Evolutionary conservation across 1,284 basidiomycete genomes (phyloP), one percentile per base, ranked within the genome.

Genomic region (Caloboletus inedulis): DNA sequence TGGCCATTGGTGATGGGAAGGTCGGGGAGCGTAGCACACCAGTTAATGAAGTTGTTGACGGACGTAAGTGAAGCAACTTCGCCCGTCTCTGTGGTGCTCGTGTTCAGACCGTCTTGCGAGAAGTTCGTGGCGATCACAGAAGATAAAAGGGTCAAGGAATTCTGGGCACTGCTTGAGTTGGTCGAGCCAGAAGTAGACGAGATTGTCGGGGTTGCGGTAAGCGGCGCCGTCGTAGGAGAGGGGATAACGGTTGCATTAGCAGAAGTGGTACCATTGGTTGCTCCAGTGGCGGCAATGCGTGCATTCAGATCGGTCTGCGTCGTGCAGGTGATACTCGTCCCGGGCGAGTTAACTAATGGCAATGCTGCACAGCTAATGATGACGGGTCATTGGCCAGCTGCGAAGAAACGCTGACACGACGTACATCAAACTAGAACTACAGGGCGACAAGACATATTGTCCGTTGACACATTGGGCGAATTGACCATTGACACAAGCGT

Each of bases 1-100:
- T 68, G 55, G 44, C 78, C 73, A 56, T 78, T 72, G 27, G 75
- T 77, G 23, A 76, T 65, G 8, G 69, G 64, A 31, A 72, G 60
- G 30, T 60, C 30, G 0, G 69, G 56, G 5, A 68, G 50, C 12
- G 69, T 69, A 21, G 61, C 64, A 36, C 66, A 69, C 35, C 76
- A 82, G 64, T 82, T 82, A 66, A 81, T 81, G 61, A 77, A 80
- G 66, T 80, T 81, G 65, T 81, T 78, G 13, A 55, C 59, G 25
- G 75, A 76, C 4, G 74, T 78, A n/a, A 75, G 62, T 14, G 75
- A 81, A n/a, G 78, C 67, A 33, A 73, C 65, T 61, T 76, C 69
- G 23, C 72, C 72, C 43, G 65, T 47, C 36, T 62, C 56, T 54
- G 54, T 46, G 57, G 73, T 56, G 40, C 53, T 66, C 16, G 60